A percentile compares a stretch with the other conserved stretches of the same genome.
Conservation (phyloP, 768 basidiomycete genomes). For the Tylopilus subfusipes region DNA sequence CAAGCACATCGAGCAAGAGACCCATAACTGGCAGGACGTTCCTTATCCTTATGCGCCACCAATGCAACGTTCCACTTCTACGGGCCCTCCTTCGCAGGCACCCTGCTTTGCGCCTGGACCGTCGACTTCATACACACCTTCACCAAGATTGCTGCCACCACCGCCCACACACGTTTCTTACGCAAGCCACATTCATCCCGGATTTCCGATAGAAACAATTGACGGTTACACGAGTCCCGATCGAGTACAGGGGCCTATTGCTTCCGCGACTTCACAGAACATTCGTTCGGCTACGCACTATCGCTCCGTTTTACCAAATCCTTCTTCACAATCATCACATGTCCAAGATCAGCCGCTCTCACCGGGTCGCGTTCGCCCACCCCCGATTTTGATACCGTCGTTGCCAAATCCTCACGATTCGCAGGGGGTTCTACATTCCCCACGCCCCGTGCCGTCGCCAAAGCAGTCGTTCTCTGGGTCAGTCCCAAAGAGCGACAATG, state of each 20-base stretch:
- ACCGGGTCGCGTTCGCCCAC: slow-evolving; percentile 13
- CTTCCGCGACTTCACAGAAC: slow-evolving; percentile 57
- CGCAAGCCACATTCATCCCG: slow-evolving; percentile 15
- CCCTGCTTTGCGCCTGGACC: slow-evolving; percentile 37
- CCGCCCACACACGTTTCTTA: slow-evolving; percentile 28
- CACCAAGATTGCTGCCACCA: slow-evolving; percentile 26
- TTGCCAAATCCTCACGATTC: slow-evolving; percentile 31
- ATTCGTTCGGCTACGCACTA: slow-evolving; percentile 53
- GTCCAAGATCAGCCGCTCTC: slow-evolving; percentile 1
- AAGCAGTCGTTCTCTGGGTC: slow-evolving; percentile 44
- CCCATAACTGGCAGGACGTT: slow-evolving; percentile 17
- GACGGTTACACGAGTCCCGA: slow-evolving; percentile 37
- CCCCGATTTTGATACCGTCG: slow-evolving; percentile 22
- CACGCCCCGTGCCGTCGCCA: slow-evolving; percentile 66
- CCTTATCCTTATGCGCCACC: slow-evolving; percentile 35
- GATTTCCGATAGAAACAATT: slow-evolving; percentile 9
- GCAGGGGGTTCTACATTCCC: slow-evolving; percentile 51
- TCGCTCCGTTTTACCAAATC: slow-evolving; percentile 60
- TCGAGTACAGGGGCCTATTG: slow-evolving; percentile 60
- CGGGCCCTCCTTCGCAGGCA: slow-evolving; percentile 35
- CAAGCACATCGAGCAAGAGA: slow-evolving; percentile 7
- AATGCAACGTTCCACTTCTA: slow-evolving; percentile 50
- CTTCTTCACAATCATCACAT: slow-evolving; percentile 31
- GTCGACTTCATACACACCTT: slow-evolving; percentile 25
- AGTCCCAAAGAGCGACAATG: slow-evolving; percentile 38